Evolutionary conservation across 2,329 filamentous ascomycete species (phyloP), one percentile per base, ranked within the genome.

Genomic region (Juglanconis sp.): DNA sequence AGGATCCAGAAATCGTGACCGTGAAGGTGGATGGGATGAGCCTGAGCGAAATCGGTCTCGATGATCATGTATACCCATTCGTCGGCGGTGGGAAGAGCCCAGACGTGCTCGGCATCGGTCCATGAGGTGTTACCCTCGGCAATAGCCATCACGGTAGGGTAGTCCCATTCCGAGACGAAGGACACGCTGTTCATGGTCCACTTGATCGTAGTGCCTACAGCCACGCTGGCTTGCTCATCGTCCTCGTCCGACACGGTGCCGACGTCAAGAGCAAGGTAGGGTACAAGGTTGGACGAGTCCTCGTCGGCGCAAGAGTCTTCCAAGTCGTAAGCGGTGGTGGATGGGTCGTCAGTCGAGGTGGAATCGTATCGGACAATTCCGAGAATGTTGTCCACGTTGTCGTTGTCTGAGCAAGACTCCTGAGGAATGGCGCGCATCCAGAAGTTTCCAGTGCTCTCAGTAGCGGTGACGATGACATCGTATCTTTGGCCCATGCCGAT

Each of bases 291-390:
- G 32, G 56, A 36, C 6, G 51, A 9, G 2, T 49, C 51, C 38
- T 62, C 60, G 13, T 62, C 60, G 5, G 13, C 50, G 31, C 60
- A 62, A n/a, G 50, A 59, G 34, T 62, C 56, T 7, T 38, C 13
- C 11, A 38, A 31, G 30, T 56, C 54, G 51, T 59, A 62, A 31
- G 51, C 51, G 7, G 47, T 44, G 7, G 60, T 56, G 5, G 50
- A 51, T 4, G 59, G 59, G 17, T 61, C 59, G 4, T 44, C 40
- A 5, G 55, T 61, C 3, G 59, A 61, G 11, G 48, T 24, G 49
- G 48, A 44, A 35, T 58, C 56, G 42, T 58, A 58, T 4, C 56
- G 49, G 24, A 59, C 13, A 7, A 53, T 59, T 8, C 56, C 56
- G 13, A 48, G 40, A 17, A 53, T 53, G 44, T 59, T 59, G 44